Conservation (phyloP, 352 stramenopile species). For the Globisporangium radiosum region DNA sequence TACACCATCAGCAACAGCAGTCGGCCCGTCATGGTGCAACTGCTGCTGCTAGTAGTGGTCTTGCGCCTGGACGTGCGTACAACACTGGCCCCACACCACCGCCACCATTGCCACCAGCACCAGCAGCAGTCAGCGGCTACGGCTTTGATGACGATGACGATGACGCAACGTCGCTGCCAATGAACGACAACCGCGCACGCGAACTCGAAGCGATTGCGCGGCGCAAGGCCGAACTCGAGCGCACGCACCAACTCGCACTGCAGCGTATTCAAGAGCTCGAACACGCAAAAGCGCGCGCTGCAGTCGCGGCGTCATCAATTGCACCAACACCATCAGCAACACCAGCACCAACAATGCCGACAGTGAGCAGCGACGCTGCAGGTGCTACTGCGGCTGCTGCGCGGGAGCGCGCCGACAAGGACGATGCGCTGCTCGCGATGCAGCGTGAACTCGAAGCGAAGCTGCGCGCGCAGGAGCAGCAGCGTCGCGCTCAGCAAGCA, state of each 20-base stretch:
- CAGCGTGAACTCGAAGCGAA: constrained; percentile 11
- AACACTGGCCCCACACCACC: not conserved
- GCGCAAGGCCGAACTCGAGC: constrained; percentile 49
- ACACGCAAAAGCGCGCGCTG: constrained; percentile 20
- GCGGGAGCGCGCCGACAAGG: constrained; percentile 22
- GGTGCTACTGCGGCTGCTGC: constrained; percentile 19
- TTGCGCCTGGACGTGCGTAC: not conserved
- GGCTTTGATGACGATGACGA: constrained; percentile 13
- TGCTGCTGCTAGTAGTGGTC: too few relatives aligned
- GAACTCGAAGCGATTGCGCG: constrained; percentile 56
- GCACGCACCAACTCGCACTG: constrained; percentile 44
- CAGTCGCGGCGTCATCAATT: too few relatives aligned
- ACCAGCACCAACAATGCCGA: not conserved
- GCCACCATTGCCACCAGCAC: constrained; percentile 1
- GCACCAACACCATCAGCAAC: constrained; percentile 1
- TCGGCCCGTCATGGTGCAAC: not conserved
- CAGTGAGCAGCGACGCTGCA: not conserved
- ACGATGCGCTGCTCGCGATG: constrained; percentile 16
- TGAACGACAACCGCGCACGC: constrained; percentile 4
- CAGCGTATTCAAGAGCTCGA: constrained; percentile 43
- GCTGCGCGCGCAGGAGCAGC: constrained; percentile 10
- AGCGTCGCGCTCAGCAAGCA: constrained; percentile 7
- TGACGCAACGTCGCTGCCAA: not conserved
- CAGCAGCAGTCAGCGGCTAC: constrained; percentile 2
- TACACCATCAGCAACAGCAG: constrained; percentile 6